phyloP scores from a whole-genome alignment of 2,329 filamentous ascomycete genomes.

The Claviceps capensis region DNA sequence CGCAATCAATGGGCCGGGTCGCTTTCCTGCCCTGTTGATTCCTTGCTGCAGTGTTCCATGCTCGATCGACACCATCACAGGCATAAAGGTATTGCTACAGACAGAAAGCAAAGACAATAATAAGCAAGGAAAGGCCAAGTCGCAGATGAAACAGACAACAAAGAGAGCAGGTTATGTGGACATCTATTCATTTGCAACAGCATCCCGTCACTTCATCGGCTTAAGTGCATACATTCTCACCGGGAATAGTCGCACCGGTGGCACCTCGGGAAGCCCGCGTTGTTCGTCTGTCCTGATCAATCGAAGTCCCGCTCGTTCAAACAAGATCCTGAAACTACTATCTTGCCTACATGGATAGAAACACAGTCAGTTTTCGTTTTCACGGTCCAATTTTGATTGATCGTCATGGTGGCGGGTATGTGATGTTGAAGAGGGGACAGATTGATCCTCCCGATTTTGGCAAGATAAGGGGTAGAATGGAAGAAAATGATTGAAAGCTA shows the following conservation, averaged over 20 bases:
- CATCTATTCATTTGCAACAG: too few relatives aligned
- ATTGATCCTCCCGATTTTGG: not conserved
- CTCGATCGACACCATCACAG: too few relatives aligned
- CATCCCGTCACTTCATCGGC: conserved; percentile 19
- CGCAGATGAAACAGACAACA: too few relatives aligned
- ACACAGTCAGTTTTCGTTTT: not conserved
- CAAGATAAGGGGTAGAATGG: not conserved
- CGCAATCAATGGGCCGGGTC: too few relatives aligned
- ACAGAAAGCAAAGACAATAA: too few relatives aligned
- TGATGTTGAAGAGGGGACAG: not conserved
- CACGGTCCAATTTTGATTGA: not conserved
- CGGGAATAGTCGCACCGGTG: conserved; percentile 40
- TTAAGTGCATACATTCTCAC: conserved; percentile 68
- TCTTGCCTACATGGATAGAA: conserved; percentile 41
- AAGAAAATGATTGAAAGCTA: not conserved
- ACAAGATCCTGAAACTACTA: conserved; percentile 54
- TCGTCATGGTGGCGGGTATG: not conserved
- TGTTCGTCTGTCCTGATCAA: conserved; percentile 62
- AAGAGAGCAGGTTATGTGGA: too few relatives aligned
- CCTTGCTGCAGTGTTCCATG: too few relatives aligned
- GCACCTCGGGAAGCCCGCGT: conserved; percentile 50
- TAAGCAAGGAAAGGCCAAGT: too few relatives aligned
- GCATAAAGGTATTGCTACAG: too few relatives aligned
- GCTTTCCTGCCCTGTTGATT: too few relatives aligned
- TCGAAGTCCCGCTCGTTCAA: conserved; percentile 52